These are phyloP conservation scores for Gaeumannomyces sp. DNA, from an alignment of 2,329 filamentous ascomycete genomes.

Conservation along the genomic window DNA sequence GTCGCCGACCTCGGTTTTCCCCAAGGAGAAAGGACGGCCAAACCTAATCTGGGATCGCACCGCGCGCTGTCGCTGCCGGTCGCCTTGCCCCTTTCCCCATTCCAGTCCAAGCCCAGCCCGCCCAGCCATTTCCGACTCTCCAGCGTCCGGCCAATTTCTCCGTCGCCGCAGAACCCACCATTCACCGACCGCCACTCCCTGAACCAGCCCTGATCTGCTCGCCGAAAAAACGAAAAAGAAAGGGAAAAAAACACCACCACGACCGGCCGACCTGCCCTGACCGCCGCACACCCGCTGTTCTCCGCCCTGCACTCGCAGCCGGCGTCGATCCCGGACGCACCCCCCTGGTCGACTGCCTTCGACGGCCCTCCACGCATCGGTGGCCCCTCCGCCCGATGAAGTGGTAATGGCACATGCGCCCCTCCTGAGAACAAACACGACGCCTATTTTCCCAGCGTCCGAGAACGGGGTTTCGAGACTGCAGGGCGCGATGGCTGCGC, in stretches of 20 bases:
- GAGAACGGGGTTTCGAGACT: conserved; percentile 40
- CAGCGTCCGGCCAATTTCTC: not conserved
- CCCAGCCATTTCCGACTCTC: too few species aligned
- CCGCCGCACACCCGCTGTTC: not conserved
- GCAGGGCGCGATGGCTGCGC: conserved; percentile 43
- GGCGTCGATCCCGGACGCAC: not conserved
- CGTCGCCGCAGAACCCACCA: not conserved
- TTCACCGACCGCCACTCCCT: not conserved
- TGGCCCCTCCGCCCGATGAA: conserved; percentile 31
- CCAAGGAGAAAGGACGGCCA: not conserved
- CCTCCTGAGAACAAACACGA: conserved; percentile 52
- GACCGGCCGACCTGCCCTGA: not conserved
- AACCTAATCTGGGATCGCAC: conserved; percentile 1
- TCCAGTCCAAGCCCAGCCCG: not conserved
- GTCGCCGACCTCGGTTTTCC: not conserved
- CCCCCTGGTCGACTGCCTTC: not conserved
- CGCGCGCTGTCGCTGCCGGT: not conserved
- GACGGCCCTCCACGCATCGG: not conserved
- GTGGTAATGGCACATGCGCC: conserved; percentile 54
- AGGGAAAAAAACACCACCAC: not conserved
- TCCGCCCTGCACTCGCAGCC: not conserved
- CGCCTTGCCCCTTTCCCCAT: not conserved
- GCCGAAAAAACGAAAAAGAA: not conserved
- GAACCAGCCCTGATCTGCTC: not conserved
- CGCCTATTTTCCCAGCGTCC: conserved; percentile 46